phyloP scores from a whole-genome alignment of 2,329 filamentous ascomycete species.

The Trichoderma sp. region DNA sequence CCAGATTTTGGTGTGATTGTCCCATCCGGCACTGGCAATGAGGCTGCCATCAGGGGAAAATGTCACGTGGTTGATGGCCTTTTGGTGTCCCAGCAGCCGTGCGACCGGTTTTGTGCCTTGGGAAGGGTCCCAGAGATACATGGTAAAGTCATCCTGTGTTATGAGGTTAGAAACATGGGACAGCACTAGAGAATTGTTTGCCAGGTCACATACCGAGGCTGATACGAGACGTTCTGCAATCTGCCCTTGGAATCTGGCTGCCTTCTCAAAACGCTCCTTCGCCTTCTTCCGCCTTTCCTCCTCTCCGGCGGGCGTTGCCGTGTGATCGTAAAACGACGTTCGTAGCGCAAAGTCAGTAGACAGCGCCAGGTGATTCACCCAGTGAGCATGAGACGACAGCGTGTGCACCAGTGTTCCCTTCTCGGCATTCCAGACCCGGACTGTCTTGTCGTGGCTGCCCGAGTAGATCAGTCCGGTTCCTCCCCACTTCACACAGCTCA shows the following conservation, averaged over 20 bases:
- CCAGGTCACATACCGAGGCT: constrained; percentile 57
- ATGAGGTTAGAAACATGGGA: not conserved
- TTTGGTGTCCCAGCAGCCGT: constrained; percentile 91
- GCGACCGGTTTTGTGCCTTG: constrained; percentile 79
- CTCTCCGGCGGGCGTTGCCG: constrained; percentile 65
- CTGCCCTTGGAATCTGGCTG: constrained; percentile 73
- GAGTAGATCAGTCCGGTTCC: constrained; percentile 85
- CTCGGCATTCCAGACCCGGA: constrained; percentile 84
- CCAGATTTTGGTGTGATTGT: constrained; percentile 96
- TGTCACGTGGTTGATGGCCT: constrained; percentile 92
- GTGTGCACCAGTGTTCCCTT: constrained; percentile 81
- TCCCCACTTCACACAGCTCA: constrained; percentile 93
- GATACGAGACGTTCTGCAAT: constrained; percentile 84
- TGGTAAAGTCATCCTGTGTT: constrained; percentile 78
- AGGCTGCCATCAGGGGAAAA: constrained; percentile 89
- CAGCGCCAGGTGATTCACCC: constrained; percentile 92
- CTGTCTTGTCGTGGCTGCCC: constrained; percentile 85
- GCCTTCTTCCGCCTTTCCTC: constrained; percentile 75
- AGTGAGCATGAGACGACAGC: constrained; percentile 81
- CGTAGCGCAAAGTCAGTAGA: constrained; percentile 89
- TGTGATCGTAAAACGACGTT: constrained; percentile 86
- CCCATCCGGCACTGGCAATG: constrained; percentile 87
- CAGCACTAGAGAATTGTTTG: not conserved
- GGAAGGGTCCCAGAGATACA: constrained; percentile 91
- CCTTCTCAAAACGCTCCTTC: constrained; percentile 80